These are phyloP conservation scores for Cichorium intybus DNA, from an alignment of 140 eudicot genomes.

Conservation along the genomic window DNA sequence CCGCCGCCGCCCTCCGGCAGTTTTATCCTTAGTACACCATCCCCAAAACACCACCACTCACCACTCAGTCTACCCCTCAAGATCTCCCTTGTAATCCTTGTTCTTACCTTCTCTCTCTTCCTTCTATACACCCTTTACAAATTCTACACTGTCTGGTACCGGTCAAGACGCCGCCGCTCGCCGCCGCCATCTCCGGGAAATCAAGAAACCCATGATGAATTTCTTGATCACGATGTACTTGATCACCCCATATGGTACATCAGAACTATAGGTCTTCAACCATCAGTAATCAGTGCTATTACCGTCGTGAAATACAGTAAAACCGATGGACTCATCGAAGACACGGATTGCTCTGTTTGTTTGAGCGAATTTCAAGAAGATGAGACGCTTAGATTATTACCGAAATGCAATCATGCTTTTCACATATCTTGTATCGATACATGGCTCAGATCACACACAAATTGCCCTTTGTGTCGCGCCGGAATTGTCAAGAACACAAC, in stretches of 20 bases:
- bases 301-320: constrained; percentile 48
- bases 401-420: constrained; percentile 85
- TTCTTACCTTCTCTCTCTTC: constrained; percentile 43
- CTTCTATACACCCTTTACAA: constrained; percentile 49
- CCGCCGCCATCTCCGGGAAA: constrained; percentile 21
- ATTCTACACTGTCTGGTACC: constrained; percentile 38
- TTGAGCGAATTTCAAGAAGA: constrained; percentile 70
- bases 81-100: constrained; percentile 36
- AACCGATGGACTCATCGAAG: constrained; percentile 61
- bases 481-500: constrained; percentile 35
- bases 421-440: constrained; percentile 89
- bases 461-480: constrained; percentile 89
- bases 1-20: constrained; percentile 11
- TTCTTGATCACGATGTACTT: constrained; percentile 54
- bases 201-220: constrained; percentile 31
- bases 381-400: constrained; percentile 69
- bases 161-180: constrained; percentile 26
- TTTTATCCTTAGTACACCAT: neutral
- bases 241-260: constrained; percentile 88
- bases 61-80: constrained; percentile 34
- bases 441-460: constrained; percentile 86
- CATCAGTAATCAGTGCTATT: constrained; percentile 59
- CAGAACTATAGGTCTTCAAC: constrained; percentile 67
- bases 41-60: constrained; percentile 19
- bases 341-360: constrained; percentile 74